phyloP scores from a whole-genome alignment of 2,329 filamentous ascomycete species.

The Xenosphaeropsis pyriputrescens region DNA sequence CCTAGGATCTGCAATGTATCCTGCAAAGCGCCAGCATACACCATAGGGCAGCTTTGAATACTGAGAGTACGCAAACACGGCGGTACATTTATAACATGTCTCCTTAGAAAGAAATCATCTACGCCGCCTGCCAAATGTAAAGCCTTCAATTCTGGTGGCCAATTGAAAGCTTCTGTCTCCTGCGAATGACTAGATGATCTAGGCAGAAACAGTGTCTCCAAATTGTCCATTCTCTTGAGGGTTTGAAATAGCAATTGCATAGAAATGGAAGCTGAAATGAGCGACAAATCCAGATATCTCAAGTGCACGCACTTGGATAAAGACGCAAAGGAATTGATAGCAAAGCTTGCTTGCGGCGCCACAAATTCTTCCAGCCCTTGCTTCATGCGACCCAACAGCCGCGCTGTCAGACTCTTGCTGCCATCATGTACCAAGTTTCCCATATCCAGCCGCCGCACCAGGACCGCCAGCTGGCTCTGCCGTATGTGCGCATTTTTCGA shows the following conservation, averaged over 20 bases:
- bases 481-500: slow-evolving; percentile 20
- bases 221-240: slow-evolving; percentile 11
- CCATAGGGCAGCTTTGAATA: slow-evolving; percentile 17
- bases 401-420: slow-evolving; percentile 15
- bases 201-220: slow-evolving; percentile 18
- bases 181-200: slow-evolving; percentile 12
- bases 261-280: slow-evolving; percentile 17
- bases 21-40: slow-evolving; percentile 9
- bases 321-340: slow-evolving; percentile 19
- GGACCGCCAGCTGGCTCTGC: slow-evolving; percentile 11
- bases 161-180: slow-evolving; percentile 8
- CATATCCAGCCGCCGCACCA: slow-evolving; percentile 18
- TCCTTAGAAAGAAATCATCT: slow-evolving; percentile 13
- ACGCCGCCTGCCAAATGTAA: slow-evolving; percentile 18
- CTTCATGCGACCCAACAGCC: slow-evolving; percentile 17
- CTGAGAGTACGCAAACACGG: slow-evolving; percentile 11
- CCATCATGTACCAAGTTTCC: slow-evolving; percentile 16
- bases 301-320: slow-evolving; percentile 17
- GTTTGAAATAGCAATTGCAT: slow-evolving; percentile 16
- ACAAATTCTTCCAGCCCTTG: slow-evolving; percentile 17
- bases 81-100: slow-evolving; percentile 10
- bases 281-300: slow-evolving; percentile 15
- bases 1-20: slow-evolving; percentile 10
- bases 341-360: slow-evolving; percentile 18
- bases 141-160: slow-evolving; percentile 16